These are phyloP conservation scores for Corymbia maculata DNA, from an alignment of 345 rosid genomes.

Conservation along the genomic window DNA sequence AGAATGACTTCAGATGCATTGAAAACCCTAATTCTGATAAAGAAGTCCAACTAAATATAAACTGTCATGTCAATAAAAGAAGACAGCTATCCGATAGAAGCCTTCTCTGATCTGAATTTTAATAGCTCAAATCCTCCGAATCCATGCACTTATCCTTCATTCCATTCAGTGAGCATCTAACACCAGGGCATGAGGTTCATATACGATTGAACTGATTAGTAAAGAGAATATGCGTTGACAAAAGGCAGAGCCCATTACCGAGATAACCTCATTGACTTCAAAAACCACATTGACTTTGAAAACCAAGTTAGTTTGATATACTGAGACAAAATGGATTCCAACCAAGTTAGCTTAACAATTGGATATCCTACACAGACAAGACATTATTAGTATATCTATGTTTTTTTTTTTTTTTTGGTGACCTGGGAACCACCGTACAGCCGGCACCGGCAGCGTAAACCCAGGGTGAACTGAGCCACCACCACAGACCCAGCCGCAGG, in stretches of 20 bases:
- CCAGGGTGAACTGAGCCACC: too few relatives aligned
- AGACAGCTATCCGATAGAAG: background rate
- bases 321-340: background rate
- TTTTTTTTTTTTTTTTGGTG: background rate
- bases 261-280: background rate
- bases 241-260: background rate
- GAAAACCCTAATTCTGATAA: background rate
- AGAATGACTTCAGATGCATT: background rate
- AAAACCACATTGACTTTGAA: background rate
- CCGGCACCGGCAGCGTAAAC: too few relatives aligned
- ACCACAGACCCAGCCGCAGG: too few relatives aligned
- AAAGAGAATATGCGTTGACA: background rate
- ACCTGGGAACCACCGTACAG: too few relatives aligned
- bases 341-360: background rate
- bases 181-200: background rate
- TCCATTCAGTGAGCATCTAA: background rate
- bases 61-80: background rate
- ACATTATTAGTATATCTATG: background rate
- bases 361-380: background rate
- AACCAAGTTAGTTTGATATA: background rate
- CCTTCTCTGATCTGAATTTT: background rate
- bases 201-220: background rate
- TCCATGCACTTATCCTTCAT: background rate
- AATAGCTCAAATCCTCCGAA: background rate
- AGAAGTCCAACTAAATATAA: background rate